These are phyloP conservation scores for Ascochyta lentis DNA, from an alignment of 2,329 filamentous ascomycete genomes.

Conservation along the genomic window DNA sequence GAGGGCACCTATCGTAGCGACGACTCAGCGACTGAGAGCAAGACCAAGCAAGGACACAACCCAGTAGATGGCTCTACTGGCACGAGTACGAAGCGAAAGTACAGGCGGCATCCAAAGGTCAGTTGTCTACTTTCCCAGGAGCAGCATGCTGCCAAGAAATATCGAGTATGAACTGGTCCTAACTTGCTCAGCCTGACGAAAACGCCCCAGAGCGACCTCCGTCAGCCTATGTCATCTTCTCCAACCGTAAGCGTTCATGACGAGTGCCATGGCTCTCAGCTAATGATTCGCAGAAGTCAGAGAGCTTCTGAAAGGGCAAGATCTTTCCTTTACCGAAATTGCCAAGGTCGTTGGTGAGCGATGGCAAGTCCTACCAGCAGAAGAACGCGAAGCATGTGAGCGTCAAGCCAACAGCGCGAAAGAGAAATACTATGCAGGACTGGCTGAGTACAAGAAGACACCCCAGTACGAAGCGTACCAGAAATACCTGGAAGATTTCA, in stretches of 20 bases:
- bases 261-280: not conserved
- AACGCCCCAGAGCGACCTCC: slow-evolving; percentile 80
- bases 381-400: slow-evolving; percentile 76
- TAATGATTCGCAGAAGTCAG: slow-evolving; percentile 66
- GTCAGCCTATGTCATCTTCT: slow-evolving; percentile 85
- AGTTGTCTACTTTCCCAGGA: slow-evolving; percentile 22
- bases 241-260: slow-evolving; percentile 69
- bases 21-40: slow-evolving; percentile 57
- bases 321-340: slow-evolving; percentile 81
- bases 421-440: slow-evolving; percentile 76
- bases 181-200: slow-evolving; percentile 68
- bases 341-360: slow-evolving; percentile 82
- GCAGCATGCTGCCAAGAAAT: not conserved
- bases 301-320: slow-evolving; percentile 77
- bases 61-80: slow-evolving; percentile 14
- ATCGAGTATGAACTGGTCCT: slow-evolving; percentile 14
- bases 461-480: slow-evolving; percentile 71
- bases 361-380: slow-evolving; percentile 74
- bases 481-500: slow-evolving; percentile 79
- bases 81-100: slow-evolving; percentile 69
- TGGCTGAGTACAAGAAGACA: slow-evolving; percentile 80
- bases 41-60: slow-evolving; percentile 51
- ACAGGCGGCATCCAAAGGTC: slow-evolving; percentile 78
- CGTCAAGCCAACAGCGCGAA: slow-evolving; percentile 74
- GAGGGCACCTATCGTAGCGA: slow-evolving; percentile 65